Evolutionary conservation across 2,329 filamentous ascomycete species (phyloP).

Genomic region (Aspergillus felis): DNA sequence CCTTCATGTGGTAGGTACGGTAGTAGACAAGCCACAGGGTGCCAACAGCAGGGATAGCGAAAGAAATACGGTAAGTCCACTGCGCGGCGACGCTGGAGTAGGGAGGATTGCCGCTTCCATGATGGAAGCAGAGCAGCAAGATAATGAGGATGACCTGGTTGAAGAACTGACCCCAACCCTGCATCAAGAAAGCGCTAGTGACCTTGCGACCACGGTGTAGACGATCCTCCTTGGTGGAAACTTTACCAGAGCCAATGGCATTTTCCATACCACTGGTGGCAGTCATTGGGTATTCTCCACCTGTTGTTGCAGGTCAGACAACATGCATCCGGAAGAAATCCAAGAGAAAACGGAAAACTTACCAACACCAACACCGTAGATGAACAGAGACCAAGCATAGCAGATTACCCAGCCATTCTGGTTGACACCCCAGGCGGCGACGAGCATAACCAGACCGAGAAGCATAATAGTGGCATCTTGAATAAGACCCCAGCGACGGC

Average conservation of each 20-base stretch:
- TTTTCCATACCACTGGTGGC: slow-evolving; percentile 94
- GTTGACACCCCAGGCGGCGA: slow-evolving; percentile 80
- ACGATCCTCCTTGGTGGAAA: slow-evolving; percentile 88
- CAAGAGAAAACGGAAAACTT: slow-evolving; percentile 6
- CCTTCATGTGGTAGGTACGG: slow-evolving; percentile 90
- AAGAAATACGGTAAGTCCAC: slow-evolving; percentile 88
- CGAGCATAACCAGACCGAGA: slow-evolving; percentile 84
- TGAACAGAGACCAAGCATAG: slow-evolving; percentile 92
- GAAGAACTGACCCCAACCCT: slow-evolving; percentile 94
- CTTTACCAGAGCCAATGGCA: slow-evolving; percentile 75
- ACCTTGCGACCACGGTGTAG: slow-evolving; percentile 95
- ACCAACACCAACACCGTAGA: slow-evolving; percentile 66
- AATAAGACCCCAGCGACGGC: slow-evolving; percentile 90
- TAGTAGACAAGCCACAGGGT: slow-evolving; percentile 96
- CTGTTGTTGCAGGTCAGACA: slow-evolving; percentile 44
- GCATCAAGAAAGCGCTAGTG: slow-evolving; percentile 94
- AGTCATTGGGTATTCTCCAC: slow-evolving; percentile 94
- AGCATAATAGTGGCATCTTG: slow-evolving; percentile 96
- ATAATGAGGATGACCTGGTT: slow-evolving; percentile 90
- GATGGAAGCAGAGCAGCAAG: slow-evolving; percentile 83
- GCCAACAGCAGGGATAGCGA: slow-evolving; percentile 83
- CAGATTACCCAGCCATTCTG: slow-evolving; percentile 95
- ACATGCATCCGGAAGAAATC: not conserved
- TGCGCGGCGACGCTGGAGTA: slow-evolving; percentile 76
- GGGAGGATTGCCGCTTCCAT: slow-evolving; percentile 68